Conservation (phyloP, 345 rosid genomes). For the Orychophragmus violaceus region DNA sequence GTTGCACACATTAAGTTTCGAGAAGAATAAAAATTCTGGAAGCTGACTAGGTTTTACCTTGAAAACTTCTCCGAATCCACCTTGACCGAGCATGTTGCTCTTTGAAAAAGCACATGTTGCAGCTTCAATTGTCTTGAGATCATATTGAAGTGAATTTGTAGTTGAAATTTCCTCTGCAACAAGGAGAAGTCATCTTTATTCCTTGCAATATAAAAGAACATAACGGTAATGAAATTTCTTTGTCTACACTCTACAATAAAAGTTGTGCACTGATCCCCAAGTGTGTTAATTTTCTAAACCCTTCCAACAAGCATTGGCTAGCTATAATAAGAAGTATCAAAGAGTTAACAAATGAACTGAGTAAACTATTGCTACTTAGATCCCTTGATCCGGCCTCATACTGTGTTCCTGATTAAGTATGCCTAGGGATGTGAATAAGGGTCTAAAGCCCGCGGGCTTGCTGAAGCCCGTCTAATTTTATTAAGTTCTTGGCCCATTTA, state of each 20-base stretch:
- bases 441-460: no score
- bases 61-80: slow-evolving; percentile 23
- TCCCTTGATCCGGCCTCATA: no score
- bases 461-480: no score
- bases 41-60: neutral
- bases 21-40: neutral
- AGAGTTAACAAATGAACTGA: neutral
- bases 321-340: neutral
- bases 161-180: neutral
- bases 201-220: neutral
- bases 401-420: no score
- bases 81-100: slow-evolving; percentile 12
- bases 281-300: neutral
- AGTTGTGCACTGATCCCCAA: neutral
- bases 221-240: neutral
- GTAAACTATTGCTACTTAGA: no score
- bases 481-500: no score
- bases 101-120: slow-evolving; percentile 14
- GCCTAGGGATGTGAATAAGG: no score
- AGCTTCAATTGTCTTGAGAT: neutral
- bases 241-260: neutral
- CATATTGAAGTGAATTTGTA: slow-evolving; percentile 26
- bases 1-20: neutral
- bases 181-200: slow-evolving; percentile 2
- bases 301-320: neutral